phyloP scores from a whole-genome alignment of 805 yeast genomes.

The Cyberlindnera suaveolens region DNA sequence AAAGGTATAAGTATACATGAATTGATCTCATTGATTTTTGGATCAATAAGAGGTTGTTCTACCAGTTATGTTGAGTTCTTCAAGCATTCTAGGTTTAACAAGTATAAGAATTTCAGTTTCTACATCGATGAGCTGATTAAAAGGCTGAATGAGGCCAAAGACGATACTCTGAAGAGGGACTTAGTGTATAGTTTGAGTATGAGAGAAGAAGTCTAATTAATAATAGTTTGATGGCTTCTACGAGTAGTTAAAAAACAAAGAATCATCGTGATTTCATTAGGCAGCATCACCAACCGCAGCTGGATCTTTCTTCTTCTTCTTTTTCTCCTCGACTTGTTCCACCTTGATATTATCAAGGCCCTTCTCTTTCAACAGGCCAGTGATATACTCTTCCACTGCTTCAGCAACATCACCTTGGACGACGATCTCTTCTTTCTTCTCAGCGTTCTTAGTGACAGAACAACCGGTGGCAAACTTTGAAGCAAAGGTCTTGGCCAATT shows the following conservation, averaged over 20 bases:
- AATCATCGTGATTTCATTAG: background rate
- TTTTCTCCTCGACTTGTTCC: conserved; percentile 81
- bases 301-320: conserved; percentile 46
- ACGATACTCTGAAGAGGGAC: conserved; percentile 9
- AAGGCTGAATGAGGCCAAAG: conserved; percentile 5
- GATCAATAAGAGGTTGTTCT: conserved; percentile 20
- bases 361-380: conserved; percentile 66
- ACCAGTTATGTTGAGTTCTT: conserved; percentile 18
- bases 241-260: background rate
- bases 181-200: conserved; percentile 8
- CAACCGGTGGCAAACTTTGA: conserved; percentile 96
- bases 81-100: conserved; percentile 17
- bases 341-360: conserved; percentile 82
- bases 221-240: background rate
- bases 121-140: conserved; percentile 18
- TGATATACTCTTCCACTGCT: conserved; percentile 75
- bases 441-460: conserved; percentile 81
- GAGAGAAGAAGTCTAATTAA: conserved; percentile 6
- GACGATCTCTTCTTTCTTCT: conserved; percentile 85
- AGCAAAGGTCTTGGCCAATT: conserved; percentile 85
- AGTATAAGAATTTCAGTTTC: conserved; percentile 19
- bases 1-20: conserved; percentile 6
- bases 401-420: conserved; percentile 95
- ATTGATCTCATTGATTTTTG: conserved; percentile 16
- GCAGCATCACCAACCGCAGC: background rate